phyloP scores from a whole-genome alignment of 768 basidiomycete genomes.

The Suillus occidentalis region DNA sequence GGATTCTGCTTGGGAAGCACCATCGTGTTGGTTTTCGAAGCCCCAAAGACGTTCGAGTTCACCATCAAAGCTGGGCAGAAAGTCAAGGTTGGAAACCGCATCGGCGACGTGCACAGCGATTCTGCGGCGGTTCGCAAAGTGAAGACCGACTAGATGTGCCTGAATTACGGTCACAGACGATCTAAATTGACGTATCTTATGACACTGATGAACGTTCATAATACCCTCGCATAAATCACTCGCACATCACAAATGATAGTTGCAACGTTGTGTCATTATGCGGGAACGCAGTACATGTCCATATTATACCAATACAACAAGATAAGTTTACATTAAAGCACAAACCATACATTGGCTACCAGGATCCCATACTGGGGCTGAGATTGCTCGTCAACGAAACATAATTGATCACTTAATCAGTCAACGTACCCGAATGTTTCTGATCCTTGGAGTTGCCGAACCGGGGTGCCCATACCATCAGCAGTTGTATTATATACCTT shows the following conservation, averaged over 20 bases:
- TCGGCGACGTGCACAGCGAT: slow-evolving; percentile 55
- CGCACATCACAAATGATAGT: not conserved
- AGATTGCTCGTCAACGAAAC: not conserved
- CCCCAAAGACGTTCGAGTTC: slow-evolving; percentile 82
- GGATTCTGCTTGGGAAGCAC: slow-evolving; percentile 96
- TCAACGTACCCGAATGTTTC: slow-evolving; percentile 23
- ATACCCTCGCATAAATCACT: slow-evolving; percentile 10
- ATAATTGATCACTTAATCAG: too few species aligned
- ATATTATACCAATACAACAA: slow-evolving; percentile 7
- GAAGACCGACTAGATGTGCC: slow-evolving; percentile 31
- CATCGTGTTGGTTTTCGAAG: slow-evolving; percentile 96
- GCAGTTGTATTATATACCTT: slow-evolving; percentile 25
- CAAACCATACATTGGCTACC: slow-evolving; percentile 19
- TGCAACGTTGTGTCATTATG: slow-evolving; percentile 9
- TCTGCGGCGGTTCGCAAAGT: slow-evolving; percentile 29
- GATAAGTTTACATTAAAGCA: slow-evolving; percentile 6
- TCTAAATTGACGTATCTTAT: slow-evolving; percentile 2
- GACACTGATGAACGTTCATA: slow-evolving; percentile 12
- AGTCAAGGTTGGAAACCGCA: slow-evolving; percentile 80
- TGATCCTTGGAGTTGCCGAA: slow-evolving; percentile 22
- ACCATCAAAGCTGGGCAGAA: slow-evolving; percentile 74
- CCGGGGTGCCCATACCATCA: slow-evolving; percentile 26
- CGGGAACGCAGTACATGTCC: slow-evolving; percentile 7
- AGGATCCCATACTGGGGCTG: slow-evolving; percentile 19
- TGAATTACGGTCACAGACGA: not conserved